phyloP scores from a whole-genome alignment of 257 asterid genomes.

The Solanum rostratum region DNA sequence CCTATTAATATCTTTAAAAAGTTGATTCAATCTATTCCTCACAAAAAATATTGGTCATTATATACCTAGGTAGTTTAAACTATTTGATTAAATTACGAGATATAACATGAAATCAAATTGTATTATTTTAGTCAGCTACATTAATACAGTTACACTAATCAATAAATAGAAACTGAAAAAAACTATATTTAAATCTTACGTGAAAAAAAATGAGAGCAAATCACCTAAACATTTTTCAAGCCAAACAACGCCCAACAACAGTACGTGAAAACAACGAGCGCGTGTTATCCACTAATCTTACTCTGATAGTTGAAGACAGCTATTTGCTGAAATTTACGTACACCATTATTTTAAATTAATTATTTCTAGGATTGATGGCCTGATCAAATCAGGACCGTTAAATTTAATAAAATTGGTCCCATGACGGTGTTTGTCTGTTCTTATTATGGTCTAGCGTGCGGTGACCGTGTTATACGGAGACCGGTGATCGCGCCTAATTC shows the following conservation, averaged over 20 bases:
- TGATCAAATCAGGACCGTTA: neutral
- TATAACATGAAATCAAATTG: neutral
- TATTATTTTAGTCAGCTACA: neutral
- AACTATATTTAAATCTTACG: neutral
- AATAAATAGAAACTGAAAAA: neutral
- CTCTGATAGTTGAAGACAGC: neutral
- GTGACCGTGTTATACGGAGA: neutral
- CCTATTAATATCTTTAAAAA: neutral
- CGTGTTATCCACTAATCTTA: neutral
- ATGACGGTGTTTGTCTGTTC: neutral
- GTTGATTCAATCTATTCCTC: neutral
- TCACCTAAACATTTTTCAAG: neutral
- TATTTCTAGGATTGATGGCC: no score
- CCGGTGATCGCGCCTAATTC: neutral
- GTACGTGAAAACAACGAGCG: neutral
- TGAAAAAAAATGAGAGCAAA: neutral
- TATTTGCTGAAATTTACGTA: neutral
- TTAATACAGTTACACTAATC: neutral
- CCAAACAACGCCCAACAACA: neutral
- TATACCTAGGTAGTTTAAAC: neutral
- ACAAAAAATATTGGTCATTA: neutral
- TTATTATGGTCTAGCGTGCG: neutral
- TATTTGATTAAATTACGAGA: neutral
- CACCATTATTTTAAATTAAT: neutral
- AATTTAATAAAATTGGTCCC: neutral